Evolutionary conservation across 805 yeast species (phyloP).

Genomic region (Ogataea zsoltii): DNA sequence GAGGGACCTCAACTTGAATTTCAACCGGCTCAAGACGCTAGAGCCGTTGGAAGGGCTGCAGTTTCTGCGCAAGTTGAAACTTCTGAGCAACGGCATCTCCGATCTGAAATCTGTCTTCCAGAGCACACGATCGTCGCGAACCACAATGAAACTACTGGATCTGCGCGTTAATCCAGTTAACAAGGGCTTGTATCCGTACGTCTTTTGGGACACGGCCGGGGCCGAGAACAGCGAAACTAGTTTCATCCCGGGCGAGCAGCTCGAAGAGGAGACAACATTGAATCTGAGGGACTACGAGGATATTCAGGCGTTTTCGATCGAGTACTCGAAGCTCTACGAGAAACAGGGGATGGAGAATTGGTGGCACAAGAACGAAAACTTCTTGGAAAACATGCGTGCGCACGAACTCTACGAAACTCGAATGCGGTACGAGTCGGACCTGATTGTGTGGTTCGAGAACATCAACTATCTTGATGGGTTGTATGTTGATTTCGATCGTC

Average conservation of each 20-base stretch:
- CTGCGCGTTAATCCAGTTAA: constrained; percentile 51
- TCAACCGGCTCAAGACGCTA: constrained; percentile 43
- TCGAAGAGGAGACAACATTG: constrained; percentile 36
- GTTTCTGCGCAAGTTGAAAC: constrained; percentile 40
- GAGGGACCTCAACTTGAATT: constrained; percentile 49
- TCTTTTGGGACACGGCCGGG: constrained; percentile 41
- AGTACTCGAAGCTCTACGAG: constrained; percentile 43
- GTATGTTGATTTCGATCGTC: constrained; percentile 15
- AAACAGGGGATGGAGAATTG: constrained; percentile 38
- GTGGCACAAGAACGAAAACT: constrained; percentile 38
- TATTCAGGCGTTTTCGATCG: constrained; percentile 51
- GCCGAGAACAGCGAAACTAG: constrained; percentile 10
- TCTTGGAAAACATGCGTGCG: constrained; percentile 7
- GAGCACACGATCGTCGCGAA: constrained; percentile 32
- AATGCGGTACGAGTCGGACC: constrained; percentile 19
- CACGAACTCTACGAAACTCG: constrained; percentile 1
- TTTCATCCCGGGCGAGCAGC: constrained; percentile 7
- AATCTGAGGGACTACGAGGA: constrained; percentile 50
- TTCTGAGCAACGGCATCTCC: constrained; percentile 47
- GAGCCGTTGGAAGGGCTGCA: constrained; percentile 36
- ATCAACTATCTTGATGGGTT: constrained; percentile 32
- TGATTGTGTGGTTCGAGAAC: constrained; percentile 30
- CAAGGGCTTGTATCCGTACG: constrained; percentile 50
- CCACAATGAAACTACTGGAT: constrained; percentile 42
- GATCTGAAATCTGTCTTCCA: constrained; percentile 36